phyloP scores from a whole-genome alignment of 306 rosid genomes.

The Neltuma alba region DNA sequence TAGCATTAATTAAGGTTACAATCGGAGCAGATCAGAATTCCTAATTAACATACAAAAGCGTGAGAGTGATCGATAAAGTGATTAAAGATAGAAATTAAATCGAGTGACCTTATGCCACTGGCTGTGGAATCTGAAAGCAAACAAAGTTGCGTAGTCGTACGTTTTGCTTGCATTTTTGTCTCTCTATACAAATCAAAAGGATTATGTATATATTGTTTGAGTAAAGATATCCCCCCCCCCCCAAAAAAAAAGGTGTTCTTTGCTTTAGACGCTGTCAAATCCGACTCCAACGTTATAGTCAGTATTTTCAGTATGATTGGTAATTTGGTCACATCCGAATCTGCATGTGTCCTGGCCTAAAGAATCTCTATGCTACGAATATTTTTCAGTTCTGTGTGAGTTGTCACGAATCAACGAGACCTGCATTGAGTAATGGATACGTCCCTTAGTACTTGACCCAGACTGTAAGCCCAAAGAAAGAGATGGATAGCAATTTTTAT shows the following conservation, averaged over 20 bases:
- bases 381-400: not conserved
- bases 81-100: no score
- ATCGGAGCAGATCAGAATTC: not conserved
- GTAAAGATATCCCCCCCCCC: not conserved
- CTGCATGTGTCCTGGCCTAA: not conserved
- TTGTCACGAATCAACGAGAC: not conserved
- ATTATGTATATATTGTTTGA: not conserved
- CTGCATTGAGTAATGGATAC: not conserved
- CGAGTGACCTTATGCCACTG: no score
- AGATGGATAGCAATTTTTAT: no score
- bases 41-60: not conserved
- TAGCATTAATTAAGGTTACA: not conserved
- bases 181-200: not conserved
- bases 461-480: not conserved
- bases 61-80: not conserved
- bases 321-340: conserved; percentile 41
- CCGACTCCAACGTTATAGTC: conserved; percentile 23
- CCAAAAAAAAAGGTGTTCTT: not conserved
- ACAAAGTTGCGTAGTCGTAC: not conserved
- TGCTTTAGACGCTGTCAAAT: conserved; percentile 24
- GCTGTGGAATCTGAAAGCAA: no score
- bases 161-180: not conserved
- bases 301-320: conserved; percentile 11
- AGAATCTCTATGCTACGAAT: no score
- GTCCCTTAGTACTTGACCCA: not conserved